Percentiles rank a stretch among this genome's conserved stretches.
phyloP scores from a whole-genome alignment of 2,329 filamentous ascomycete species.

The Aspergillus clavatus region DNA sequence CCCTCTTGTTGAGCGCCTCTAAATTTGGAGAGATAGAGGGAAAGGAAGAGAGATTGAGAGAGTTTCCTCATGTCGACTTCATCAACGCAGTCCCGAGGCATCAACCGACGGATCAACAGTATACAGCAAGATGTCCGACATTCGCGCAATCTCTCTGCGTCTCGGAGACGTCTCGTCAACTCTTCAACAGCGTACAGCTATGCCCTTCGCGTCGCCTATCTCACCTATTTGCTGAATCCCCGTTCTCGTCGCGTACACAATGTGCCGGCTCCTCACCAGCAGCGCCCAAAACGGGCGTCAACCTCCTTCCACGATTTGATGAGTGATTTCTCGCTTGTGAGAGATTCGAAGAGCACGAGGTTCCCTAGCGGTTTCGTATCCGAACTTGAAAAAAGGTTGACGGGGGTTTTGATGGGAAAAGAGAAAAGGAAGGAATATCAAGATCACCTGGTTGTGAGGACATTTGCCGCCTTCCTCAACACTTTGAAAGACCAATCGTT shows the following conservation, averaged over 20 bases:
- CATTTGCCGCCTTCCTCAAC: conserved; percentile 91
- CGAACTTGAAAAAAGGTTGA: conserved; percentile 71
- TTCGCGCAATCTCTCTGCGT: conserved; percentile 41
- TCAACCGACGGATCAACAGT: conserved; percentile 45
- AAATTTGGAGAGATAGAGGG: conserved; percentile 11
- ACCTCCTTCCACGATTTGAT: conserved; percentile 75
- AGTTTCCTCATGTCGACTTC: conserved; percentile 43
- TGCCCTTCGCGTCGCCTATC: conserved; percentile 83
- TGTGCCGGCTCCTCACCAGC: conserved; percentile 59
- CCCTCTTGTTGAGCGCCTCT: conserved; percentile 20
- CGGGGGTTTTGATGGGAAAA: conserved; percentile 71
- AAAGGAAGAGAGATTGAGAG: conserved; percentile 12
- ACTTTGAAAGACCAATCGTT: conserved; percentile 86
- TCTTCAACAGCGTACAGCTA: conserved; percentile 84
- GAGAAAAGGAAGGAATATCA: conserved; percentile 84
- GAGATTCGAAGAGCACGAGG: conserved; percentile 64
- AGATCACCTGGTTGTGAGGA: conserved; percentile 85
- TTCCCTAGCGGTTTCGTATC: conserved; percentile 68
- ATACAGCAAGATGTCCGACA: conserved; percentile 41
- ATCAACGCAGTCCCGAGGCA: conserved; percentile 42
- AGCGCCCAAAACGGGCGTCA: conserved; percentile 62
- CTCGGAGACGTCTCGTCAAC: conserved; percentile 41
- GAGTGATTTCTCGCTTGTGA: conserved; percentile 71
- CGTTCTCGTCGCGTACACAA: conserved; percentile 86
- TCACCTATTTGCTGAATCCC: conserved; percentile 88